These are phyloP conservation scores for Cladobotryum mycophilum DNA, from an alignment of 2,329 filamentous ascomycete genomes.

Conservation along the genomic window DNA sequence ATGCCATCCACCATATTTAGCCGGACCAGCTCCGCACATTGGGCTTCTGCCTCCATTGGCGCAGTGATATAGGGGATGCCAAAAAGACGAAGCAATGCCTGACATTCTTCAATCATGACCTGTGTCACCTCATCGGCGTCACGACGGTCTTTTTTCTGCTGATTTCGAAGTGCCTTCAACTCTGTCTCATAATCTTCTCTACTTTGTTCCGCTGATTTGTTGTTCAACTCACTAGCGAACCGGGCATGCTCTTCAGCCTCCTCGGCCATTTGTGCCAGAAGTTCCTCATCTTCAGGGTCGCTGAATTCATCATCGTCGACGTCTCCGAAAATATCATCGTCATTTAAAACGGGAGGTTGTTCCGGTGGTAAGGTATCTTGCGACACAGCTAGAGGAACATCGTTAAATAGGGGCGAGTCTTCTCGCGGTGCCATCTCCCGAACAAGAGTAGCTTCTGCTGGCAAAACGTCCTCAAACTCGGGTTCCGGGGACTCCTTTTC, in stretches of 20 bases:
- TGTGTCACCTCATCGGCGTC: slow-evolving; percentile 97
- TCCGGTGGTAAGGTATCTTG: background rate
- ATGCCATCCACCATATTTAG: slow-evolving; percentile 93
- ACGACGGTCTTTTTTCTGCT: slow-evolving; percentile 92
- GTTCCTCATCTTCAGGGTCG: slow-evolving; percentile 86
- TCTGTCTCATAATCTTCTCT: slow-evolving; percentile 80
- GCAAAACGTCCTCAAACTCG: slow-evolving; percentile 29
- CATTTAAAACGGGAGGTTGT: slow-evolving; percentile 19
- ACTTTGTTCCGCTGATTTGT: slow-evolving; percentile 63
- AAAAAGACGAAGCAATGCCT: slow-evolving; percentile 82
- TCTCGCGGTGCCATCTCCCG: slow-evolving; percentile 10
- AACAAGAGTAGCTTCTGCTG: background rate
- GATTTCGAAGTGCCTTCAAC: slow-evolving; percentile 76
- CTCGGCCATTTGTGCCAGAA: slow-evolving; percentile 76
- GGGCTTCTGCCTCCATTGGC: slow-evolving; percentile 97
- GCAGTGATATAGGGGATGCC: slow-evolving; percentile 95
- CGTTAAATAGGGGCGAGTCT: slow-evolving; percentile 14
- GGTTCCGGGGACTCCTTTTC: slow-evolving; percentile 31
- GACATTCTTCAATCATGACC: slow-evolving; percentile 92
- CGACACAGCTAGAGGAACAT: slow-evolving; percentile 7
- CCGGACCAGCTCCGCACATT: slow-evolving; percentile 84
- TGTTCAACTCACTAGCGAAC: slow-evolving; percentile 82
- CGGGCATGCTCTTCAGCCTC: slow-evolving; percentile 92
- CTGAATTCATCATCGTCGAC: slow-evolving; percentile 71
- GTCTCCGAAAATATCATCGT: slow-evolving; percentile 40